These are phyloP conservation scores for Choanephora cucurbitarum DNA, from an alignment of 371 early-diverging fungal species.

Conservation along the genomic window DNA sequence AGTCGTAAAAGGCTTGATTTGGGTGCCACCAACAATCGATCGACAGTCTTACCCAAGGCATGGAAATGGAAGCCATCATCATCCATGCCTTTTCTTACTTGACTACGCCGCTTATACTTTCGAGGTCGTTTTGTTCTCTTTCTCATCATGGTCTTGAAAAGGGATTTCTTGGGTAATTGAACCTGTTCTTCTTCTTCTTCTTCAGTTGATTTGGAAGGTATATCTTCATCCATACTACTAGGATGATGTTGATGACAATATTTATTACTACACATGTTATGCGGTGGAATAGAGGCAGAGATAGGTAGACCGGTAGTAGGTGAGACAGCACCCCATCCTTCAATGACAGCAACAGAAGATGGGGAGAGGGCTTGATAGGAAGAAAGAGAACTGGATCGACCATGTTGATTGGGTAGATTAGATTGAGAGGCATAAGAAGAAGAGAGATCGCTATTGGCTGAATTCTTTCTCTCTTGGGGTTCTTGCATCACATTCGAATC, in stretches of 20 bases:
- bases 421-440: conserved; percentile 20
- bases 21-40: conserved; percentile 46
- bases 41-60: conserved; percentile 20
- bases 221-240: not conserved
- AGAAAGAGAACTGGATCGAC: not conserved
- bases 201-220: not conserved
- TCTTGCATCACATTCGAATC: conserved; percentile 14
- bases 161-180: not conserved
- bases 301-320: conserved; percentile 39
- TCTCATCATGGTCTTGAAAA: not conserved
- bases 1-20: conserved; percentile 58
- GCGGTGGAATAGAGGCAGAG: conserved; percentile 31
- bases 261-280: conserved; percentile 23
- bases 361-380: conserved; percentile 25
- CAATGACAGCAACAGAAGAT: conserved; percentile 33
- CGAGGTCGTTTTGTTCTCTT: conserved; percentile 5
- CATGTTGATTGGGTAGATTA: conserved; percentile 9
- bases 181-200: conserved; percentile 1
- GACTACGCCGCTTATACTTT: conserved; percentile 3
- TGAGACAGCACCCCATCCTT: conserved; percentile 37
- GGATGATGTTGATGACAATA: conserved; percentile 13
- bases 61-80: conserved; percentile 34
- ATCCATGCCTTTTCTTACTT: conserved; percentile 4
- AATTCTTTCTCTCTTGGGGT: not conserved
- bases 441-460: not conserved